These are phyloP conservation scores for Macrophomina phaseolina DNA, from an alignment of 2,329 filamentous ascomycete genomes.

Conservation along the genomic window DNA sequence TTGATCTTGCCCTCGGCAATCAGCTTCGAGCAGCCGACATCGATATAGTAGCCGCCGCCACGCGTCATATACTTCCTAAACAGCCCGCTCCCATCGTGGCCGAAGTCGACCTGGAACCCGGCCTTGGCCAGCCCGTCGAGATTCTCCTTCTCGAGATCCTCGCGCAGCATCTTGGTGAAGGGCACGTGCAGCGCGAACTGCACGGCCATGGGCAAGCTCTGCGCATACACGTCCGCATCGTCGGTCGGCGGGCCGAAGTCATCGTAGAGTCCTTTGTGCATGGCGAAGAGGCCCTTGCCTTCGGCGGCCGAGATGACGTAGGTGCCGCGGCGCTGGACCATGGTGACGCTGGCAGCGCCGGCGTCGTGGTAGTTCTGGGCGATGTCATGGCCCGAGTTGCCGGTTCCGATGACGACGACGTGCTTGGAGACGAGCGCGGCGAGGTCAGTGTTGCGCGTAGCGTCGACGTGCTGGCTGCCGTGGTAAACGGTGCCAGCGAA, in stretches of 20 bases:
- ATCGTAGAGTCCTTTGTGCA: conserved; percentile 54
- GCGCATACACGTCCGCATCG: conserved; percentile 68
- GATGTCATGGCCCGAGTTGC: conserved; percentile 73
- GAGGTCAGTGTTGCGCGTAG: conserved; percentile 53
- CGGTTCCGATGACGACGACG: conserved; percentile 69
- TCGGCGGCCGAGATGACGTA: conserved; percentile 65
- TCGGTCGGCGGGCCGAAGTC: conserved; percentile 63
- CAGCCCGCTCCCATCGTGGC: conserved; percentile 63
- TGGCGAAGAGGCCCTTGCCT: conserved; percentile 58
- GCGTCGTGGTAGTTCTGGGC: conserved; percentile 71
- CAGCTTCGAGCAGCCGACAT: conserved; percentile 67
- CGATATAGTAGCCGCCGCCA: conserved; percentile 73
- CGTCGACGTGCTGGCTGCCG: conserved; percentile 35
- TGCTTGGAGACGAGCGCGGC: conserved; percentile 59
- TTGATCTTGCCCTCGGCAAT: conserved; percentile 69
- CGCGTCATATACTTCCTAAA: conserved; percentile 68
- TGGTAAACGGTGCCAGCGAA: conserved; percentile 69
- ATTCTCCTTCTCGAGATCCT: conserved; percentile 42
- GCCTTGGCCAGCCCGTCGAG: conserved; percentile 57
- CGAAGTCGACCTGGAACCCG: conserved; percentile 66
- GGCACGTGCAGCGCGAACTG: conserved; percentile 64
- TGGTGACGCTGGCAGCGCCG: conserved; percentile 69
- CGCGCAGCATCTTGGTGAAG: conserved; percentile 44
- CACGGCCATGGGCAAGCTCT: conserved; percentile 64
- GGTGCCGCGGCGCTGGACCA: conserved; percentile 71